A percentile compares a stretch with the other conserved stretches of the same genome.
phyloP scores from a whole-genome alignment of 2,329 filamentous ascomycete species.

The Akanthomyces uredinophilus region DNA sequence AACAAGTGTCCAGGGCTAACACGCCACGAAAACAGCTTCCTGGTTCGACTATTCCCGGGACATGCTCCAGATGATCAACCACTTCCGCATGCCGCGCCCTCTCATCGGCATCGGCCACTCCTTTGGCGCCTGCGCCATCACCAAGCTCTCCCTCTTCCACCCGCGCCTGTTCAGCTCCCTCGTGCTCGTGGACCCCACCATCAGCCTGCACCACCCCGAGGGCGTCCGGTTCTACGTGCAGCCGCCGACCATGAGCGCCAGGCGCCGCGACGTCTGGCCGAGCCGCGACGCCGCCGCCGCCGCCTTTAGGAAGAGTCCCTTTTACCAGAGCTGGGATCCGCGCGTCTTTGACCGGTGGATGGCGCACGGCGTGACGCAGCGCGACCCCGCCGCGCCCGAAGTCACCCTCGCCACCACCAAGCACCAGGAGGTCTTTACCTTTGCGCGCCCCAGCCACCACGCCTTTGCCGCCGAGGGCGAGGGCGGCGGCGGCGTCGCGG shows the following conservation, averaged over 20 bases:
- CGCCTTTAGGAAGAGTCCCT: constrained; percentile 58
- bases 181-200: constrained; percentile 79
- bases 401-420: constrained; percentile 78
- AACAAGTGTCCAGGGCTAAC: neutral
- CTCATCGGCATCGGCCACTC: constrained; percentile 84
- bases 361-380: constrained; percentile 66
- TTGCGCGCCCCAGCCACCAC: constrained; percentile 56
- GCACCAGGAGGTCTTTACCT: constrained; percentile 72
- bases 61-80: constrained; percentile 78
- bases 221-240: constrained; percentile 27
- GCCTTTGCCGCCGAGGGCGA: constrained; percentile 35
- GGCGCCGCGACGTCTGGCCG: constrained; percentile 77
- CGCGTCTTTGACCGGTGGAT: constrained; percentile 64
- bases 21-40: constrained; percentile 48
- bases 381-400: constrained; percentile 35
- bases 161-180: constrained; percentile 73
- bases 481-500: constrained; percentile 33
- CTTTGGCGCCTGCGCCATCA: constrained; percentile 73
- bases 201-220: constrained; percentile 46
- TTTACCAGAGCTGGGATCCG: constrained; percentile 79
- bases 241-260: constrained; percentile 59
- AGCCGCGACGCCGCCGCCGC: constrained; percentile 63
- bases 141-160: constrained; percentile 68
- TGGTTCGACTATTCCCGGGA: constrained; percentile 87
- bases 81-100: constrained; percentile 74